Evolutionary conservation across 768 basidiomycete genomes (phyloP).

Genomic region (Infundibulicybe gibba): DNA sequence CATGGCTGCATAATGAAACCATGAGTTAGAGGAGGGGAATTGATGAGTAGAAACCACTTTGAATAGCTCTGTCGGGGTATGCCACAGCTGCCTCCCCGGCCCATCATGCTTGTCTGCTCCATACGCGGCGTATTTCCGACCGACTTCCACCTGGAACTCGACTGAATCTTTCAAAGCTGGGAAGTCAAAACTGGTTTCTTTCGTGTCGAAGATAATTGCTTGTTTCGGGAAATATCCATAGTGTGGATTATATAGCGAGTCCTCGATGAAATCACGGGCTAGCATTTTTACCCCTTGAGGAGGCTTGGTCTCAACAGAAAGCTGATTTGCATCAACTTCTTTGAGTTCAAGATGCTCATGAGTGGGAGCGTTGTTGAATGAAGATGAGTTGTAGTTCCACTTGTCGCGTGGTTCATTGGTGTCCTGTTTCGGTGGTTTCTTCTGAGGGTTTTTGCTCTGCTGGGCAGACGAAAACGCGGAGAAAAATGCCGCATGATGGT

Average conservation of each 20-base stretch:
- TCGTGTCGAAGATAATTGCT: slow-evolving; percentile 81
- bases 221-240: slow-evolving; percentile 97
- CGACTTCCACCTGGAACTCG: slow-evolving; percentile 83
- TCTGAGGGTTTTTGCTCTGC: slow-evolving; percentile 8
- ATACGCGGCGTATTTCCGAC: slow-evolving; percentile 69
- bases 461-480: slow-evolving; percentile 12
- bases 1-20: slow-evolving; percentile 62
- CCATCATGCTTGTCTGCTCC: slow-evolving; percentile 59
- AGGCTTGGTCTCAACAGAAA: slow-evolving; percentile 53
- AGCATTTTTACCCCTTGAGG: slow-evolving; percentile 90
- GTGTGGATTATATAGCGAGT: slow-evolving; percentile 93
- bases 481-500: slow-evolving; percentile 12
- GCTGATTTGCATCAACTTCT: slow-evolving; percentile 66
- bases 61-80: slow-evolving; percentile 97
- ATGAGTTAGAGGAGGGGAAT: slow-evolving; percentile 4
- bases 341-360: slow-evolving; percentile 38
- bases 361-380: slow-evolving; percentile 50
- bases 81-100: slow-evolving; percentile 92
- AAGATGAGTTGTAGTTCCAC: slow-evolving; percentile 76
- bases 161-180: slow-evolving; percentile 55
- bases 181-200: slow-evolving; percentile 67
- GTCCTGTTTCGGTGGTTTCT: slow-evolving; percentile 10
- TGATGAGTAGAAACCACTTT: slow-evolving; percentile 57
- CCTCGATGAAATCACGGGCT: slow-evolving; percentile 94
- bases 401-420: slow-evolving; percentile 43